Conservation (phyloP, 495 filamentous ascomycete genomes). For the Talaromyces trachyspermus region DNA sequence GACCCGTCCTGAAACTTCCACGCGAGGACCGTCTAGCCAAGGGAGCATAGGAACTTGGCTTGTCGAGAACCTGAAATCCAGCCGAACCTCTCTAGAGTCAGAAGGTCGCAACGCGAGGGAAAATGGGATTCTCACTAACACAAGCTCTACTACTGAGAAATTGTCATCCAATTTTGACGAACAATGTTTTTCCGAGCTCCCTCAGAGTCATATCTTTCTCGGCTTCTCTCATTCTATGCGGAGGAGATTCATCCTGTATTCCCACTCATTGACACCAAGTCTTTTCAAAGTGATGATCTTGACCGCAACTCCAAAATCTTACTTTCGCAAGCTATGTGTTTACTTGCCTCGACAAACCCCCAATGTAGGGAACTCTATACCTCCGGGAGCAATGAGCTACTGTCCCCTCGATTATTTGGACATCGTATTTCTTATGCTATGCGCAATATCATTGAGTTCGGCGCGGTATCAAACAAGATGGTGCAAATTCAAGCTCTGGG, state of each 20-base stretch:
- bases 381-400: background rate
- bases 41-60: conserved; percentile 3
- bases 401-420: background rate
- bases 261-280: background rate
- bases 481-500: conserved; percentile 2
- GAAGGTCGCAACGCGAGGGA: background rate
- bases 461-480: background rate
- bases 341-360: background rate
- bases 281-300: background rate
- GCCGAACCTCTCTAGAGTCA: background rate
- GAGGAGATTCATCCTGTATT: conserved; percentile 5
- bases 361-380: background rate
- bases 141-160: background rate
- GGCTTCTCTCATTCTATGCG: background rate
- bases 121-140: background rate
- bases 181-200: background rate
- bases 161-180: background rate
- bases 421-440: background rate
- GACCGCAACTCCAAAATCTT: background rate
- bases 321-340: conserved; percentile 4
- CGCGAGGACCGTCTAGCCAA: too few relatives aligned
- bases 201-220: background rate
- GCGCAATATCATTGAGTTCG: background rate
- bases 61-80: background rate
- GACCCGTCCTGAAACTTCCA: background rate